These are phyloP conservation scores for Calonectria pseudoreteaudii DNA, from an alignment of 2,329 filamentous ascomycete species.

Conservation along the genomic window DNA sequence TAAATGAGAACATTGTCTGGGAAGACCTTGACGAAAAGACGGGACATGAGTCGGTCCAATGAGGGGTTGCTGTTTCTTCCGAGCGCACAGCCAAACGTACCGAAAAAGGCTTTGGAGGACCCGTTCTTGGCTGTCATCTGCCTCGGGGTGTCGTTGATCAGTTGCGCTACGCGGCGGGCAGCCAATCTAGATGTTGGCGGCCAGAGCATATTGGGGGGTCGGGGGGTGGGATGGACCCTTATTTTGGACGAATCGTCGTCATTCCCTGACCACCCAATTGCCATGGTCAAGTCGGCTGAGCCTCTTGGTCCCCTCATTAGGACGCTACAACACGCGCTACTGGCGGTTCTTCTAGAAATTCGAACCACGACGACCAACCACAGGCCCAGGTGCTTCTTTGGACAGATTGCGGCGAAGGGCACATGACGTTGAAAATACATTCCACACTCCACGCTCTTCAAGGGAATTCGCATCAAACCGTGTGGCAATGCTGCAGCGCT, in stretches of 20 bases:
- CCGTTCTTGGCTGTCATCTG: slow-evolving; percentile 25
- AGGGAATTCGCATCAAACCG: slow-evolving; percentile 33
- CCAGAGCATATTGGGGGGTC: slow-evolving; percentile 32
- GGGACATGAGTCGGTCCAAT: slow-evolving; percentile 23
- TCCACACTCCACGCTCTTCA: slow-evolving; percentile 34
- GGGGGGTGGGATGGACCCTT: slow-evolving; percentile 34
- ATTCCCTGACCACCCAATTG: slow-evolving; percentile 32
- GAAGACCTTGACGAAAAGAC: background rate
- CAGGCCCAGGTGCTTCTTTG: slow-evolving; percentile 27
- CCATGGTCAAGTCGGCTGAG: slow-evolving; percentile 33
- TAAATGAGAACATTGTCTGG: slow-evolving; percentile 15
- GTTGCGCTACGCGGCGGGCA: slow-evolving; percentile 29
- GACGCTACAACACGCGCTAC: slow-evolving; percentile 42
- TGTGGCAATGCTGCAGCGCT: slow-evolving; percentile 33
- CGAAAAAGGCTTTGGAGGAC: slow-evolving; percentile 23
- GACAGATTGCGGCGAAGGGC: slow-evolving; percentile 34
- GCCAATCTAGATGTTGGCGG: slow-evolving; percentile 36
- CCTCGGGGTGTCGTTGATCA: slow-evolving; percentile 30
- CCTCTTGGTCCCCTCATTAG: slow-evolving; percentile 32
- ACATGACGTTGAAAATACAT: slow-evolving; percentile 42
- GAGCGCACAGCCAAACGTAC: slow-evolving; percentile 14
- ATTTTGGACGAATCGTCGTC: slow-evolving; percentile 32
- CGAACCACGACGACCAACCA: slow-evolving; percentile 39
- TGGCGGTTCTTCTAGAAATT: slow-evolving; percentile 51
- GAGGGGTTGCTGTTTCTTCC: slow-evolving; percentile 12